phyloP scores from a whole-genome alignment of 2,329 filamentous ascomycete species.

The Pestalotiopsis sp. region DNA sequence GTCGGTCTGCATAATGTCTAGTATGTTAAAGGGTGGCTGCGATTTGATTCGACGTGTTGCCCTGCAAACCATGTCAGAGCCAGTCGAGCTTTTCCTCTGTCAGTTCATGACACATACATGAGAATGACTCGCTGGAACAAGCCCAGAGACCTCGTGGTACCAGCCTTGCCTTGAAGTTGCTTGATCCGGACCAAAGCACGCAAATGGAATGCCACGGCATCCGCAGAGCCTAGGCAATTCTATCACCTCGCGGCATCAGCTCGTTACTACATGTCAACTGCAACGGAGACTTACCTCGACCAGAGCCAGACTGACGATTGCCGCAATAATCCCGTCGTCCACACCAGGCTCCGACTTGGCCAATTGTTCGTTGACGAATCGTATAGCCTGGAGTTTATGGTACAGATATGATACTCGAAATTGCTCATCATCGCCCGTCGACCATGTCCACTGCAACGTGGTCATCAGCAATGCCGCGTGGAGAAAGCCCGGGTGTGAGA shows the following conservation, averaged over 20 bases:
- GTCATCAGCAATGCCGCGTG: slow-evolving; percentile 49
- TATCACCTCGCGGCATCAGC: slow-evolving; percentile 24
- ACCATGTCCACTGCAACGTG: slow-evolving; percentile 49
- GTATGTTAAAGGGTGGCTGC: slow-evolving; percentile 39
- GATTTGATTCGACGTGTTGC: slow-evolving; percentile 43
- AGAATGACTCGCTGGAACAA: slow-evolving; percentile 47
- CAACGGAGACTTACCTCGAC: slow-evolving; percentile 39
- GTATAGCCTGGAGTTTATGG: slow-evolving; percentile 49
- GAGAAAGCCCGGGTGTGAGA: slow-evolving; percentile 48
- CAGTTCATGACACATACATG: slow-evolving; percentile 34
- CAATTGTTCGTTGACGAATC: slow-evolving; percentile 47
- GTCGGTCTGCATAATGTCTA: slow-evolving; percentile 40
- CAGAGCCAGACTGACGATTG: slow-evolving; percentile 46
- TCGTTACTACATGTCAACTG: background rate
- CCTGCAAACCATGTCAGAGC: slow-evolving; percentile 29
- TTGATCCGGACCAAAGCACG: slow-evolving; percentile 40
- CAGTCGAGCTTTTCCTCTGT: background rate
- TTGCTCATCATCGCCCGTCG: slow-evolving; percentile 46
- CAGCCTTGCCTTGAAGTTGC: slow-evolving; percentile 31
- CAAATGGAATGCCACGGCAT: slow-evolving; percentile 46
- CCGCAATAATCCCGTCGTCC: slow-evolving; percentile 45
- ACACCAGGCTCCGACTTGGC: slow-evolving; percentile 38
- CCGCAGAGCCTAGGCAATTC: slow-evolving; percentile 46
- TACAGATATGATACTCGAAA: slow-evolving; percentile 49
- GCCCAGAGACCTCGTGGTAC: slow-evolving; percentile 31